These are phyloP conservation scores for Aspergillus sergii DNA, from an alignment of 2,329 filamentous ascomycete genomes.

Conservation along the genomic window DNA sequence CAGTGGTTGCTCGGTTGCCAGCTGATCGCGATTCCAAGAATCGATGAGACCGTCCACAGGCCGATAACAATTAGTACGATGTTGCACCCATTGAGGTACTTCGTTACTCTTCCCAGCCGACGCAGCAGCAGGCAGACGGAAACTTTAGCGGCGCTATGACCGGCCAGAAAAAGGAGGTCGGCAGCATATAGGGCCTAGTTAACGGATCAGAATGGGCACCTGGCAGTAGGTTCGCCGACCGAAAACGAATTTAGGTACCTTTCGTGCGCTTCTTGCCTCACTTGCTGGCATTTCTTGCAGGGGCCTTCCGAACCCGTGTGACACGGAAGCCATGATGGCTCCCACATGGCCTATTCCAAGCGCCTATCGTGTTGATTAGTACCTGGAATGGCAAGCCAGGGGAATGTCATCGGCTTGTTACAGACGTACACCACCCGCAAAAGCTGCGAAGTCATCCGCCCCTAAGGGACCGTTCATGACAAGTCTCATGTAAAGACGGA, in stretches of 20 bases:
- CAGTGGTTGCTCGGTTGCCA: background rate
- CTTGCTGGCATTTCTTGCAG: too few relatives aligned
- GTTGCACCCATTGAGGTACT: background rate
- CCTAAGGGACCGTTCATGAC: constrained; percentile 28
- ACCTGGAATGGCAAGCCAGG: background rate
- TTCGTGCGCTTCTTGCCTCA: too few relatives aligned
- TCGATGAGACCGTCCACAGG: background rate
- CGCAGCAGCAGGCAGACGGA: background rate
- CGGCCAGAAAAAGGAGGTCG: too few relatives aligned
- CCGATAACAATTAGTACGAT: background rate
- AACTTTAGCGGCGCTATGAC: background rate
- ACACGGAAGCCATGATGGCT: constrained; percentile 23
- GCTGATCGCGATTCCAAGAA: background rate
- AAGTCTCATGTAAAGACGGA: constrained; percentile 26
- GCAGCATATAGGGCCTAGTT: too few relatives aligned
- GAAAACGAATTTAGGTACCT: too few relatives aligned
- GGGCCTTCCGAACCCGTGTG: constrained; percentile 27
- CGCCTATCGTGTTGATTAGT: constrained; percentile 4
- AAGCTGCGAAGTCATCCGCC: constrained; percentile 24
- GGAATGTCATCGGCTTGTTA: background rate
- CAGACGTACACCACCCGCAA: constrained; percentile 19
- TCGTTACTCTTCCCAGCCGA: background rate
- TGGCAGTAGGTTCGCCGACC: too few relatives aligned
- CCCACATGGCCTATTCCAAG: constrained; percentile 27
- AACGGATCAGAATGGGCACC: too few relatives aligned